phyloP scores from a whole-genome alignment of 1,139 yeast genomes.

The Casaregolazyma lundiana region DNA sequence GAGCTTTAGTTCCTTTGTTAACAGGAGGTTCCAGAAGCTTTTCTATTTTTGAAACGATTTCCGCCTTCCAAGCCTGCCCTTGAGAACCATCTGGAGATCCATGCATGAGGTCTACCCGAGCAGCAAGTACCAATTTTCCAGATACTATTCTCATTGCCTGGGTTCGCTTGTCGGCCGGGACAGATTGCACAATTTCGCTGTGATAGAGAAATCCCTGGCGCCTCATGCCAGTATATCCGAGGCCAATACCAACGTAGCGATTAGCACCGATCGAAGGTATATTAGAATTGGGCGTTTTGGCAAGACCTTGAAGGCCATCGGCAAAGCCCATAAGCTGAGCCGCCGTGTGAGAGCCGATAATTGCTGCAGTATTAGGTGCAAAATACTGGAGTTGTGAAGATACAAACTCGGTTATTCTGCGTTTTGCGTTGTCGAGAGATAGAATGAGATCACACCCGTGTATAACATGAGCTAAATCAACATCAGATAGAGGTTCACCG shows the following conservation, averaged over 20 bases:
- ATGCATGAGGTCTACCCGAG: slow-evolving; percentile 64
- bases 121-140: slow-evolving; percentile 77
- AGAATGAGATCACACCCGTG: slow-evolving; percentile 48
- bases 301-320: slow-evolving; percentile 68
- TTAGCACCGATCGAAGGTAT: slow-evolving; percentile 72
- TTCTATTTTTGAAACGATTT: slow-evolving; percentile 59
- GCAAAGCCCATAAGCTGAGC: slow-evolving; percentile 67
- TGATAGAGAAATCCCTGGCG: slow-evolving; percentile 56
- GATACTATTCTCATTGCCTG: slow-evolving; percentile 77
- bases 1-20: slow-evolving; percentile 60
- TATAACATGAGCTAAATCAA: slow-evolving; percentile 40
- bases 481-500: slow-evolving; percentile 32
- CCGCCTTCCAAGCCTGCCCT: slow-evolving; percentile 57
- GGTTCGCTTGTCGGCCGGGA: slow-evolving; percentile 55
- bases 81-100: slow-evolving; percentile 45
- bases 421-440: slow-evolving; percentile 43
- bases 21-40: slow-evolving; percentile 79
- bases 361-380: slow-evolving; percentile 76
- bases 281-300: slow-evolving; percentile 78
- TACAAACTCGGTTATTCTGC: slow-evolving; percentile 49
- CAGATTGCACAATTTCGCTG: slow-evolving; percentile 35
- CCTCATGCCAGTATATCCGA: slow-evolving; percentile 44
- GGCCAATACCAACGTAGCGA: slow-evolving; percentile 44
- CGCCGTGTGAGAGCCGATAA: slow-evolving; percentile 70
- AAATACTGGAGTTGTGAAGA: slow-evolving; percentile 51